Base-by-base conservation (phyloP, 768 basidiomycete genomes). In the Hydnomerulius pinastri region DNA sequence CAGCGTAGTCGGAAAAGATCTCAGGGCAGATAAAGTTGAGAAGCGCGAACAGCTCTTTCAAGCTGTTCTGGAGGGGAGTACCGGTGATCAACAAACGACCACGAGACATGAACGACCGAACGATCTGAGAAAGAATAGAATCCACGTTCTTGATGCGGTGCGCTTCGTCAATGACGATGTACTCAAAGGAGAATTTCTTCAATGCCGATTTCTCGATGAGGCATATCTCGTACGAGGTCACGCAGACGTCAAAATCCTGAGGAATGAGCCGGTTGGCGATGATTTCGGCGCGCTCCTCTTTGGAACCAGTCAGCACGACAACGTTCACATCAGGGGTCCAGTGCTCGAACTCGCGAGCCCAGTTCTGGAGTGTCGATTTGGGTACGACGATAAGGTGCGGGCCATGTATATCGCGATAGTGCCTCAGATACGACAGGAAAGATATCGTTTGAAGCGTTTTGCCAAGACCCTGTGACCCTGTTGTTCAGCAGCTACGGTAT, bases 141-240 rank as follows among this genome's bases (percentile, higher is more conserved):
- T 98, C 92, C 58, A 96, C 94, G 66, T 98, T 98, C 76, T 98
- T 98, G 80, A 99, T 99, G 20, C 97, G 88, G 64, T 99, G 96
- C 1, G 96, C 96, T 72, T 99, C 96, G 71, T 99, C 96, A 62
- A 99, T 98, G 57, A 90, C 83, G 69, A 98, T 98, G 71, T 98
- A 98, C 69, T 96, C 92, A 75, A 98, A 98, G 0, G 87, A 88
- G 68, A 98, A 92, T 68, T 96, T 96, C 71, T 92, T 92, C 54
- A 98, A 76, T 0, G 87, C 80, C n/a, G 83, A 77, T 70, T 93
- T 93, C 67, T 99, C 97, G 58, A 96, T 92, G 55, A 98, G 80
- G 66, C 93, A 96, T 54, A 99, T 90, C 69, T 98, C 97, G 71
- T 99, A 99, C 1, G 92, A 90, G 1, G 97, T 98, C 68, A 98